Evolutionary conservation across 2,329 filamentous ascomycete genomes (phyloP), one percentile per base, ranked within the genome.

Genomic region (Epichloe gansuensis): DNA sequence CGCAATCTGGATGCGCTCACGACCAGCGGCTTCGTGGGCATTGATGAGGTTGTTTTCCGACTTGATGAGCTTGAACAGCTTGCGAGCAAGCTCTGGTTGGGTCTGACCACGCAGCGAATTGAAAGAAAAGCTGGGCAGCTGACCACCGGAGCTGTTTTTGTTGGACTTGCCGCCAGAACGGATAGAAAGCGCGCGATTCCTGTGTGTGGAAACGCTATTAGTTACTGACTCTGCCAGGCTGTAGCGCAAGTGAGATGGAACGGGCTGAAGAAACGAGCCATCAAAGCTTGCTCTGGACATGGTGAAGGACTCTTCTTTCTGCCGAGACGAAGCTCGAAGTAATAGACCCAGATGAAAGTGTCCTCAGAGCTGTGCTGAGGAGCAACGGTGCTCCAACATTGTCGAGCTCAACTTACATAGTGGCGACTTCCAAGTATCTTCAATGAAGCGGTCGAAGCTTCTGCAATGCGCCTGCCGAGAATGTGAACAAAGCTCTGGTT

Each of bases 21-120:
- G 86, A 48, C 84, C 88, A 6, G 91, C 93, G 6, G 81, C 74
- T 72, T 95, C 89, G 72, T 96, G 86, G 48, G 88, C 86, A 48
- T 79, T 76, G 62, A 97, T 90, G 38, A 91, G 83, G 65, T 86
- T 83, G 75, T 96, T 97, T 70, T 94, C 86, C 48, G 86, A 88
- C 74, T 98, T 98, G 76, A 97, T 95, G 56, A 98, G 79, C 61
- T 85, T 86, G 77, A 85, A 94, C 50, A 98, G 82, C 66, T 85
- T 88, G 69, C 88, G 89, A 62, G 88, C 90, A 31, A 96, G 80
- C 68, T 96, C 90, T 4, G 91, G 88, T 66, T 95, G 89, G 61
- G 85, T 80, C 48, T 84, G 81, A 52, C 89, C 89, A 50, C 91
- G 88, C 52, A 98, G 82, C 21, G 89, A 93, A 58, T 81, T 83